These are phyloP conservation scores for Meredithiella fracta DNA, from an alignment of 2,329 filamentous ascomycete species.

Conservation along the genomic window DNA sequence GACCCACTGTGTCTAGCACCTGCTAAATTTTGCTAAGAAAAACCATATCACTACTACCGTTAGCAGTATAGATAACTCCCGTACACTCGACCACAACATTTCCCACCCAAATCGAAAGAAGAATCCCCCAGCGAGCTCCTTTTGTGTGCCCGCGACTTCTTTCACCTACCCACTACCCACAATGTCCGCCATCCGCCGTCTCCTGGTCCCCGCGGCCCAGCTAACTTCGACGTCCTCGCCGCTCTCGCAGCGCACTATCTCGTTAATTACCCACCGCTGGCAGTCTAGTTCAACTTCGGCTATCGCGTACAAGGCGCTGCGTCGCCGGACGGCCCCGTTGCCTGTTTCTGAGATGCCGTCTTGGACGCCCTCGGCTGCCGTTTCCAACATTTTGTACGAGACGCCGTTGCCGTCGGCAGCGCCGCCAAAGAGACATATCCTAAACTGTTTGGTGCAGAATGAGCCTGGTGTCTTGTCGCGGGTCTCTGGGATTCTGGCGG, in stretches of 20 bases:
- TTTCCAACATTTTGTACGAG: constrained; percentile 98
- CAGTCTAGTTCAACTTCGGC: constrained; percentile 67
- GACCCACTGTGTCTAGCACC: background rate
- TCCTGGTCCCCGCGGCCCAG: constrained; percentile 26
- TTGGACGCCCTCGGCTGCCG: constrained; percentile 83
- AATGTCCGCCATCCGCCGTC: constrained; percentile 30
- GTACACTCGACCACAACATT: too few species aligned
- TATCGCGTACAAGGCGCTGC: constrained; percentile 91
- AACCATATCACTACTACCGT: constrained; percentile 4
- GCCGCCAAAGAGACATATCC: constrained; percentile 82
- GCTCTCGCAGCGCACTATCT: constrained; percentile 17
- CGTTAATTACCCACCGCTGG: constrained; percentile 17
- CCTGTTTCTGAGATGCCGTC: constrained; percentile 61
- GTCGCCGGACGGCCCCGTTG: constrained; percentile 72
- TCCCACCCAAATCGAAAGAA: background rate
- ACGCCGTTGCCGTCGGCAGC: constrained; percentile 69
- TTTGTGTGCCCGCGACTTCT: background rate
- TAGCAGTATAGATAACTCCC: too few species aligned
- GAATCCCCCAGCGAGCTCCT: background rate
- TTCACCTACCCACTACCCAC: background rate
- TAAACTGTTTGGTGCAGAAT: constrained; percentile 98
- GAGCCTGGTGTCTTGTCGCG: constrained; percentile 94
- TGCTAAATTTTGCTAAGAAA: constrained; percentile 1
- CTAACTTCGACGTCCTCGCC: constrained; percentile 17
- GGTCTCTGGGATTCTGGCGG: constrained; percentile 88